phyloP scores from a whole-genome alignment of 2,329 filamentous ascomycete species.

The Scedosporium aurantiacum region DNA sequence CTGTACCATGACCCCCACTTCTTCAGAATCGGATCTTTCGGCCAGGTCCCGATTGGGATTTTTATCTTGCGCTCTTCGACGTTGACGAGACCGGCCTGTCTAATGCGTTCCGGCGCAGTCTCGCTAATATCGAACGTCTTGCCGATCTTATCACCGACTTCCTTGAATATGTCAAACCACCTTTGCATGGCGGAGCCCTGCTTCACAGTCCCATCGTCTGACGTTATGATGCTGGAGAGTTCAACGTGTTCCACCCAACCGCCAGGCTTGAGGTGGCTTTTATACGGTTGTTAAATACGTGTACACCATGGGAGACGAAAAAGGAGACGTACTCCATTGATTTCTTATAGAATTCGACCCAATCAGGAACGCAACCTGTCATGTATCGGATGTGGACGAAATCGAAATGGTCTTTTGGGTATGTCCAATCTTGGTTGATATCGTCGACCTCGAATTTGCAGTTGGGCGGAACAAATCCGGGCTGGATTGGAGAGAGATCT shows the following conservation, averaged over 20 bases:
- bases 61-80: not conserved
- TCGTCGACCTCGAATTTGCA: slow-evolving; percentile 56
- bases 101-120: not conserved
- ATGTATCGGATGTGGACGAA: slow-evolving; percentile 47
- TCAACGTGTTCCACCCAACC: slow-evolving; percentile 19
- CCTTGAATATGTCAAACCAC: not conserved
- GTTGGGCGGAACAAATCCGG: slow-evolving; percentile 46
- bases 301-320: not conserved
- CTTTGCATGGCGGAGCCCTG: not conserved
- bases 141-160: not conserved
- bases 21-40: not conserved
- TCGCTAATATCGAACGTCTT: not conserved
- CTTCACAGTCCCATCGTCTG: not conserved
- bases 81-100: not conserved
- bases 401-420: slow-evolving; percentile 38
- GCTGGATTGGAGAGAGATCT: slow-evolving; percentile 48
- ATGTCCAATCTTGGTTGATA: slow-evolving; percentile 39
- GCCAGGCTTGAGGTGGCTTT: slow-evolving; percentile 24
- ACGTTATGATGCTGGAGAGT: not conserved
- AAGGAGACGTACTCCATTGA: slow-evolving; percentile 26
- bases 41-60: not conserved
- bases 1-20: not conserved
- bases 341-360: slow-evolving; percentile 37
- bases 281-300: slow-evolving; percentile 16
- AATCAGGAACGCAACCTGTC: slow-evolving; percentile 41